phyloP scores from a whole-genome alignment of 257 asterid genomes.

The Agastache rugosa region DNA sequence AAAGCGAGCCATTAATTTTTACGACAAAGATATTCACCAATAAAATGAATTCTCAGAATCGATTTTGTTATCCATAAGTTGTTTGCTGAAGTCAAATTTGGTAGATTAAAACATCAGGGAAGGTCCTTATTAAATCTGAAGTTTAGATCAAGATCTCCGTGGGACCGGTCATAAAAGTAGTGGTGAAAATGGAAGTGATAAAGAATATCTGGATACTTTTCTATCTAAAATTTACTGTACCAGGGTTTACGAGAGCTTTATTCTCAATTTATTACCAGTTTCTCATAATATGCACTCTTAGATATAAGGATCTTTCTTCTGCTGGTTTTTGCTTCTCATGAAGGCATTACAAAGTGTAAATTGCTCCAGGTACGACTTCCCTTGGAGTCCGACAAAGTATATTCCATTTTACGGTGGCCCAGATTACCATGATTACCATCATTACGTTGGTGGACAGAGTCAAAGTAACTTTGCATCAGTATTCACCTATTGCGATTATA shows the following conservation, averaged over 20 bases:
- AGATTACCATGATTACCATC: conserved; percentile 98
- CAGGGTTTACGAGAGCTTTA: neutral
- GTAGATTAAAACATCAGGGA: neutral
- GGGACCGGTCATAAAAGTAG: no score
- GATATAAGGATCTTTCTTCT: neutral
- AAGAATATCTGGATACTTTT: no score
- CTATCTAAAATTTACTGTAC: neutral
- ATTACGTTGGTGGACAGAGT: conserved; percentile 95
- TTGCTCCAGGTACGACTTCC: conserved; percentile 78
- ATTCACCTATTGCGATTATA: conserved; percentile 93
- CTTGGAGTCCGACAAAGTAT: conserved; percentile 91
- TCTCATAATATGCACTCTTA: neutral
- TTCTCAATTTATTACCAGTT: neutral
- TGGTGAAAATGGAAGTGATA: no score
- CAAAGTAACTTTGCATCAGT: conserved; percentile 99
- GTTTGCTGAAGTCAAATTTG: neutral
- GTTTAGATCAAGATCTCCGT: no score
- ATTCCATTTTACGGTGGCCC: conserved; percentile 98
- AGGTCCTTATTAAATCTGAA: neutral
- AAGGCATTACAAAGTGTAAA: conserved; percentile 10
- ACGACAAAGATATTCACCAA: neutral
- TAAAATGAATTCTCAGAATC: neutral
- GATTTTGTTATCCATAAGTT: neutral
- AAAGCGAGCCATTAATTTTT: neutral
- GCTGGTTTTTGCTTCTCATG: conserved; percentile 23